phyloP scores from a whole-genome alignment of 306 rosid species.

The Sechiopsis laciniata region DNA sequence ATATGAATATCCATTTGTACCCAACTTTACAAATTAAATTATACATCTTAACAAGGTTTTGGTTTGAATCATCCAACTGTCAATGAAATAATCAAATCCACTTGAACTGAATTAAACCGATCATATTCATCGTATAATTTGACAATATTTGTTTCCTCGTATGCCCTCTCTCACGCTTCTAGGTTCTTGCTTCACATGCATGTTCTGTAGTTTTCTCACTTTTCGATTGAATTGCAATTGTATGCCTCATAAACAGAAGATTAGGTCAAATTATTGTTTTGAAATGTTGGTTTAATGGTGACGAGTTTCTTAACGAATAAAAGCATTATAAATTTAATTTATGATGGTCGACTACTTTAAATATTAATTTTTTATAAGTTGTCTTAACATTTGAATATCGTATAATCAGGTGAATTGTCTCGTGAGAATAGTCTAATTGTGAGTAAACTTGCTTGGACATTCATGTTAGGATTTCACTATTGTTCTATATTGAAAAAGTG shows the following conservation, averaged over 20 bases:
- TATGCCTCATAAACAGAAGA: not conserved
- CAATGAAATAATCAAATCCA: slow-evolving; percentile 1
- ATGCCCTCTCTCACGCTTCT: not conserved
- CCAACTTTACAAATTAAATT: not conserved
- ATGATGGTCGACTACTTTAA: no score
- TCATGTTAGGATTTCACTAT: no score
- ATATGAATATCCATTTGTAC: not conserved
- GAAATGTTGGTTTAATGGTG: no score
- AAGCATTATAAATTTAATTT: no score
- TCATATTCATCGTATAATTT: not conserved
- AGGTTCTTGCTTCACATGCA: slow-evolving; percentile 20
- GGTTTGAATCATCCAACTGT: slow-evolving; percentile 19
- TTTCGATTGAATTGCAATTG: not conserved
- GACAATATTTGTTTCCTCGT: slow-evolving; percentile 19
- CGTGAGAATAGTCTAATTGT: no score
- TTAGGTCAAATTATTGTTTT: no score
- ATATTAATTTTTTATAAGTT: no score
- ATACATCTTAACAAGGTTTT: not conserved
- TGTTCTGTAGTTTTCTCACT: not conserved
- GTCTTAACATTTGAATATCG: no score
- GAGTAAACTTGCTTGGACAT: no score
- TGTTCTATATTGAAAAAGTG: no score
- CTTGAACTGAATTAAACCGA: not conserved
- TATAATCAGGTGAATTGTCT: no score
- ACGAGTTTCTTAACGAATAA: no score